Percentiles rank a stretch among this genome's conserved stretches.
Conservation (phyloP, 345 rosid species). For the Populus davidiana region DNA sequence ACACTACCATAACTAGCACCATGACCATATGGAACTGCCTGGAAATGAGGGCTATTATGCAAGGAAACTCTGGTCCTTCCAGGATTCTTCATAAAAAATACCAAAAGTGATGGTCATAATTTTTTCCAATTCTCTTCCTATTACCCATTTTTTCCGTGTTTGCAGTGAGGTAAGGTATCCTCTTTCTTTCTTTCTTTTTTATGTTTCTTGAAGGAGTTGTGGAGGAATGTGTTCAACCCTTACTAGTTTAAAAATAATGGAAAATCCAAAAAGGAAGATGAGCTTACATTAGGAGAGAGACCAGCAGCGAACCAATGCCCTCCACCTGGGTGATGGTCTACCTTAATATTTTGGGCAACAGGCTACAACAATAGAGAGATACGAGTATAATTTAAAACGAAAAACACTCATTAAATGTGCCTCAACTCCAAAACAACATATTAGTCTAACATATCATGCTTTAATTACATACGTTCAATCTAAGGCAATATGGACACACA, state of each 20-base stretch:
- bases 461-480: no score
- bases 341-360: conserved; percentile 83
- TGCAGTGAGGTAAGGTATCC: not conserved
- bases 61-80: conserved; percentile 59
- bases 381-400: conserved; percentile 2
- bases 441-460: not conserved
- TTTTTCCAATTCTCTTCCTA: not conserved
- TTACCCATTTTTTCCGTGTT: not conserved
- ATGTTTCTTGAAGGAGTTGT: not conserved
- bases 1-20: conserved; percentile 88
- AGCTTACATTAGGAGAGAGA: conserved; percentile 91
- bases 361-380: conserved; percentile 42
- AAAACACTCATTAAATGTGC: not conserved
- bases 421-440: not conserved
- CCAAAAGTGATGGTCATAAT: not conserved
- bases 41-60: conserved; percentile 86
- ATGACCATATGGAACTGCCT: conserved; percentile 60
- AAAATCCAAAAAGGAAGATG: conserved; percentile 9
- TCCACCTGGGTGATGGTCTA: conserved; percentile 97
- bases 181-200: not conserved
- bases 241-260: conserved; percentile 14
- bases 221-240: not conserved
- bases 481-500: not conserved
- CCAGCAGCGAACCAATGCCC: conserved; percentile 99
- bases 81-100: conserved; percentile 49